phyloP scores from a whole-genome alignment of 257 asterid genomes.

The Striga asiatica region DNA sequence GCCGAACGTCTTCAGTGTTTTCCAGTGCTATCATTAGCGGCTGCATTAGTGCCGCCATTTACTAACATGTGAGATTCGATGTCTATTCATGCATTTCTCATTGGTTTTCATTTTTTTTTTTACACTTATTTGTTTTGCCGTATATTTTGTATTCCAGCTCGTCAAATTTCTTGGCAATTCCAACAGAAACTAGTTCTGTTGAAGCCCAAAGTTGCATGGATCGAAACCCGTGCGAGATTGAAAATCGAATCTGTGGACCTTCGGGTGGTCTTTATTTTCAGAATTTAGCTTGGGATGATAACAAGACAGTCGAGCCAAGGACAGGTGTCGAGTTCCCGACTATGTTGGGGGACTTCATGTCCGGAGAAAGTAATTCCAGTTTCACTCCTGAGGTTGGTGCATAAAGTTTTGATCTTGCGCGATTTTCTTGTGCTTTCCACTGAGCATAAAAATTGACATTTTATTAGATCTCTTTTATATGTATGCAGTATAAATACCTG shows the following conservation, averaged over 20 bases:
- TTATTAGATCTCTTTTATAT: too few relatives aligned
- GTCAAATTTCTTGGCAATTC: conserved; percentile 41
- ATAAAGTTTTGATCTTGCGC: background rate
- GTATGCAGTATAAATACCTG: too few relatives aligned
- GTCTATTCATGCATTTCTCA: background rate
- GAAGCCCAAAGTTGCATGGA: conserved; percentile 41
- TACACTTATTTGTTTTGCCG: background rate
- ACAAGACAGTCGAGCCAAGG: conserved; percentile 56
- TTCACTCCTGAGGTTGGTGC: conserved; percentile 65
- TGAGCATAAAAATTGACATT: too few relatives aligned
- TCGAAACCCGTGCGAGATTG: conserved; percentile 58
- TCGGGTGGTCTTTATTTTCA: conserved; percentile 37
- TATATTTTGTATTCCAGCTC: conserved; percentile 37
- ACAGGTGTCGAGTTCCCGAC: conserved; percentile 95
- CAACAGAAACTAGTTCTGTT: conserved; percentile 31
- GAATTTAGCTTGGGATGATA: conserved; percentile 39
- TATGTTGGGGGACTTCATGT: conserved; percentile 41
- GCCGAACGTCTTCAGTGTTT: conserved; percentile 47
- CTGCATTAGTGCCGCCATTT: conserved; percentile 64
- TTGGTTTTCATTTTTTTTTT: background rate
- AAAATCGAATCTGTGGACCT: conserved; percentile 41
- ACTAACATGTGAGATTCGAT: conserved; percentile 59
- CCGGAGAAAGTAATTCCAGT: conserved; percentile 38
- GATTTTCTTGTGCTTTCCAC: too few relatives aligned
- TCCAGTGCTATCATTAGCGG: conserved; percentile 61